Evolutionary conservation across 192 early-diverging fungal species (phyloP).

Genomic region (Linnemannia elongata): DNA sequence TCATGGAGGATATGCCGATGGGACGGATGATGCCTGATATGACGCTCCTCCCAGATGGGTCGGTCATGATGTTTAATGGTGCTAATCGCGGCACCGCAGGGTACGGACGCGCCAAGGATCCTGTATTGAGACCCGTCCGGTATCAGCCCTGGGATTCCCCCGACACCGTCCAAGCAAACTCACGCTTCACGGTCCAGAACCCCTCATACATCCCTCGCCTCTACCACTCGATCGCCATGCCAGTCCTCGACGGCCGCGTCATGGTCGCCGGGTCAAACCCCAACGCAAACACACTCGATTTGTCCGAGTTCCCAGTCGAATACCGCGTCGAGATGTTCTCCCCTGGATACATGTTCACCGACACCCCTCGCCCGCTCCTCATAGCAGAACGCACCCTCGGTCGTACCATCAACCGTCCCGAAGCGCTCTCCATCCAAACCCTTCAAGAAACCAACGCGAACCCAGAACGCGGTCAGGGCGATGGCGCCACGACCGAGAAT

Average conservation of each 20-base stretch:
- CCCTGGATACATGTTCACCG: constrained; percentile 65
- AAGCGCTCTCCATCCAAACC: constrained; percentile 25
- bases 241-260: constrained; percentile 60
- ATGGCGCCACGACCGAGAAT: constrained; percentile 31
- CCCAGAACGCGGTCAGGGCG: constrained; percentile 30
- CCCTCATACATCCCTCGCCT: constrained; percentile 67
- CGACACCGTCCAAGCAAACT: constrained; percentile 16
- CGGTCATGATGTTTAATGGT: constrained; percentile 72
- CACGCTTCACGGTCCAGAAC: constrained; percentile 36
- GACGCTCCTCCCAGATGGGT: constrained; percentile 65
- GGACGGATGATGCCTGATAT: constrained; percentile 67
- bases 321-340: constrained; percentile 70
- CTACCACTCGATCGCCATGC: constrained; percentile 72
- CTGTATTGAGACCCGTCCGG: constrained; percentile 62
- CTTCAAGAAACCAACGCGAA: constrained; percentile 24
- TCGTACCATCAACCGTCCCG: constrained; percentile 13
- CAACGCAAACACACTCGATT: constrained; percentile 36
- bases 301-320: constrained; percentile 61
- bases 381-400: constrained; percentile 33
- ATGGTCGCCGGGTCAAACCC: constrained; percentile 60
- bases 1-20: constrained; percentile 58
- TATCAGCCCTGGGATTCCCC: constrained; percentile 63
- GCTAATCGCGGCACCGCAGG: constrained; percentile 67
- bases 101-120: constrained; percentile 59
- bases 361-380: constrained; percentile 53